Base-by-base conservation (phyloP, 495 filamentous ascomycete genomes). In the Penicillium argentinense region DNA sequence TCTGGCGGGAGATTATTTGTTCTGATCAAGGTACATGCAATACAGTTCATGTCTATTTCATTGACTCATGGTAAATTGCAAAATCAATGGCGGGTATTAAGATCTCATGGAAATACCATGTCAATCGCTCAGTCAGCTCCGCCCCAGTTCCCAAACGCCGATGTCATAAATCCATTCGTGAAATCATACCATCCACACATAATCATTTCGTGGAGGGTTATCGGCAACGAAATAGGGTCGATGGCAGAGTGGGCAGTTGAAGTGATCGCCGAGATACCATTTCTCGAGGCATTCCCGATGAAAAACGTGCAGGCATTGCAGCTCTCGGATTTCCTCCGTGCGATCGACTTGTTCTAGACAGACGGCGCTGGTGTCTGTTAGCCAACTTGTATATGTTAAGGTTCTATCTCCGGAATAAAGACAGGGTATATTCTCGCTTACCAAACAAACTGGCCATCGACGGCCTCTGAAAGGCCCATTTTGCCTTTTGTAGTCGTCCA, bases 231-330 rank as follows among this genome's bases (percentile, higher is more conserved):
- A 72, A 57, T 71, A 75, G 1, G 60, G 62, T 11, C 66, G 45
- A 25, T 74, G 69, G 39, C 72, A 75, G 7, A 74, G 51, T 19
- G 72, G 72, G 28, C 72, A 75, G 34, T 71, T 69, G 40, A 57
- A 73, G 33, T 75, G 70, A 47, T 69, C 62, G 5, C 69, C 60
- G 28, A 74, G 49, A 42, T 67, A 75, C 72, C 72, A 75, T 38
- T 66, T 70, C 34, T 75, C 72, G 16, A 75, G 51, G 39, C 72
- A 74, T 40, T 73, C 69, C 12, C 65, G 62, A 39, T 75, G 72
- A 39, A 75, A 75, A 11, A 75, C 71, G 40, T 75, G 72, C 38
- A 70, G 53, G 37, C 72, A 75, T 36, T 64, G 67, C 39, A 75
- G 38, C 33, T 75, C 68, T 8, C 67, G 63, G 36, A 75, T 72